Base-by-base conservation (phyloP, 2,329 filamentous ascomycete genomes). In the Aspergillus sclerotialis region DNA sequence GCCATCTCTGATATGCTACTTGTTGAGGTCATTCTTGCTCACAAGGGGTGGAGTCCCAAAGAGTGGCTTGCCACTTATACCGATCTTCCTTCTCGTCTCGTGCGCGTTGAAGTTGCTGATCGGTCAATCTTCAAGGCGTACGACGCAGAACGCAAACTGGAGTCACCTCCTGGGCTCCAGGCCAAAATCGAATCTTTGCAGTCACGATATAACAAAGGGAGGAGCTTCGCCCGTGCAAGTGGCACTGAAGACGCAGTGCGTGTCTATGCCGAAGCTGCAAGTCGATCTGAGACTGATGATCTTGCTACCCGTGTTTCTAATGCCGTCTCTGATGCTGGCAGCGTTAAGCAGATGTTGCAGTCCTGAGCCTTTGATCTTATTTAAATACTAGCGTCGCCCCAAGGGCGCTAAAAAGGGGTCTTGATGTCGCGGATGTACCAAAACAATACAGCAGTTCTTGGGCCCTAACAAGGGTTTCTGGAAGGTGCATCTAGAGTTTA, bases 241-340 rank as follows among this genome's bases (percentile, higher is more conserved):
- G 92, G 92, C 18, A 98, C 92, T 0, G 92, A 98, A 63, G 93
- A 98, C 61, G 90, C 88, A 2, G 89, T 94, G 50, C 78, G 92
- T 43, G 89, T 98, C 13, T 98, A 98, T 56, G 90, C 90, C 6
- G 92, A 98, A 66, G 92, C 92, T 4, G 85, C 84, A 24, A 92
- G 85, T 30, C 79, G 84, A 44, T 84, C 80, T 11, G 90, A 96
- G 63, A 88, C 89, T 1, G 89, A 95, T 52, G 88, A 94, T 61
- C 73, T 96, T 43, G 87, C 89, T 38, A 80, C 80, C 50, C 85
- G 87, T 58, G 87, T 96, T 30, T 80, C 82, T 11, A 73, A 78
- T 45, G 77, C 88, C 42, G 81, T 92, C 38, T 77, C 80, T 60
- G 75, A 80, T 32, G 66, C 62, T 27, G 67, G 67, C 25, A 46